phyloP scores from a whole-genome alignment of 2,329 filamentous ascomycete species.

The Tolypocladium nubicola region DNA sequence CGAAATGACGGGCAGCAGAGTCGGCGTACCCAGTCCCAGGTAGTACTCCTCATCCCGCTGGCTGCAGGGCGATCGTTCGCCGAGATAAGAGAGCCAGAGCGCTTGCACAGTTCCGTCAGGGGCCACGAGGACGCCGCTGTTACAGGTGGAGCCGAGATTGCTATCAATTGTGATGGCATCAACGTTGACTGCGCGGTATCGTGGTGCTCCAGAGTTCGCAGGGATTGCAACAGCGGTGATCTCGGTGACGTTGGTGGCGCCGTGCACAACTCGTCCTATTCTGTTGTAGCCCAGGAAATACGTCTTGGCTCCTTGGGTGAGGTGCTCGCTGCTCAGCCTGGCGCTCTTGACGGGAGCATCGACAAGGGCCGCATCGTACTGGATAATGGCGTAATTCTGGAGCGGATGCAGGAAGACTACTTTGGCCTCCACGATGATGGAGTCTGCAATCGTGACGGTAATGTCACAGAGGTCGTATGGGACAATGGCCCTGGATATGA shows the following conservation, averaged over 20 bases:
- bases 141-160: conserved; percentile 80
- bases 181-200: conserved; percentile 90
- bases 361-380: conserved; percentile 91
- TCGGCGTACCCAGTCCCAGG: conserved; percentile 80
- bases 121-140: conserved; percentile 82
- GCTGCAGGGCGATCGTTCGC: conserved; percentile 68
- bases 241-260: conserved; percentile 90
- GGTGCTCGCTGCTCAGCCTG: conserved; percentile 65
- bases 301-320: conserved; percentile 87
- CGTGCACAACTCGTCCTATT: conserved; percentile 85
- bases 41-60: conserved; percentile 95
- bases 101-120: conserved; percentile 90
- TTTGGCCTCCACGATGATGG: conserved; percentile 87
- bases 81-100: conserved; percentile 92
- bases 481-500: conserved; percentile 88
- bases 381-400: conserved; percentile 91
- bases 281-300: conserved; percentile 99
- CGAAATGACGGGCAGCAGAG: conserved; percentile 76
- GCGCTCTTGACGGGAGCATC: conserved; percentile 88
- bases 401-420: conserved; percentile 93
- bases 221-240: conserved; percentile 96
- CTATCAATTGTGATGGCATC: conserved; percentile 97
- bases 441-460: conserved; percentile 90
- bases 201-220: conserved; percentile 79
- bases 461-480: conserved; percentile 97